phyloP scores from a whole-genome alignment of 2,329 filamentous ascomycete species.

The Thielaviopsis ethacetica region DNA sequence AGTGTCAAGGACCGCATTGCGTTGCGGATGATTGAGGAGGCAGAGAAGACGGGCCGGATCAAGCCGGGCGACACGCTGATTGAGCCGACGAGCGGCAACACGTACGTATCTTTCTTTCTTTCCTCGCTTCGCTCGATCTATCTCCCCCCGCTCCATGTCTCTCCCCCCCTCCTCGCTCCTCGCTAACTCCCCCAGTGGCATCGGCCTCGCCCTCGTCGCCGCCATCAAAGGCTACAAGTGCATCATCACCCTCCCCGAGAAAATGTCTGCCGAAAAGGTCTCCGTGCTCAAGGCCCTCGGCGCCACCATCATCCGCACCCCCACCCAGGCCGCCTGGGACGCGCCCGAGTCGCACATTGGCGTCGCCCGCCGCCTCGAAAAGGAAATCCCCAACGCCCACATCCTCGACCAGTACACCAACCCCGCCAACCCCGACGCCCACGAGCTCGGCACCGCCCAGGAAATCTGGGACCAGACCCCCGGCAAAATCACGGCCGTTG shows the following conservation, averaged over 20 bases:
- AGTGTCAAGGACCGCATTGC: slow-evolving; percentile 94
- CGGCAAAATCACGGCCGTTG: slow-evolving; percentile 64
- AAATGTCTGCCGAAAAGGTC: slow-evolving; percentile 98
- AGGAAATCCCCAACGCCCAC: slow-evolving; percentile 92
- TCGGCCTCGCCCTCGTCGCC: slow-evolving; percentile 81
- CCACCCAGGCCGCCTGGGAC: slow-evolving; percentile 89
- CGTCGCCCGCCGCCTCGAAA: slow-evolving; percentile 74
- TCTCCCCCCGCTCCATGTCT: no score
- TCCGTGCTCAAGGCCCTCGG: slow-evolving; percentile 84
- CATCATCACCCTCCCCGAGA: slow-evolving; percentile 96
- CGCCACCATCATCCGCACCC: slow-evolving; percentile 93
- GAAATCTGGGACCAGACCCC: slow-evolving; percentile 89
- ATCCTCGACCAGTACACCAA: slow-evolving; percentile 97
- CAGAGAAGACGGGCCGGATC: slow-evolving; percentile 79
- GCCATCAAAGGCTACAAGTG: slow-evolving; percentile 97
- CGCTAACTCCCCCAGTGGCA: slow-evolving; percentile 37
- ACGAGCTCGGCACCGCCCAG: slow-evolving; percentile 86
- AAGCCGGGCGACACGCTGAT: slow-evolving; percentile 95
- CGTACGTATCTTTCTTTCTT: slow-evolving; percentile 26
- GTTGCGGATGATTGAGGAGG: slow-evolving; percentile 91
- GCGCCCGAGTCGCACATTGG: slow-evolving; percentile 93
- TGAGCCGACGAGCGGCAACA: slow-evolving; percentile 95
- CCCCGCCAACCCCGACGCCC: slow-evolving; percentile 75
- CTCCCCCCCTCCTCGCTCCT: no score
- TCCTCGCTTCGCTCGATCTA: no score